A percentile compares a stretch with the other conserved stretches of the same genome.
phyloP scores from a whole-genome alignment of 2,329 filamentous ascomycete species.

The Fusarium sublunatum region DNA sequence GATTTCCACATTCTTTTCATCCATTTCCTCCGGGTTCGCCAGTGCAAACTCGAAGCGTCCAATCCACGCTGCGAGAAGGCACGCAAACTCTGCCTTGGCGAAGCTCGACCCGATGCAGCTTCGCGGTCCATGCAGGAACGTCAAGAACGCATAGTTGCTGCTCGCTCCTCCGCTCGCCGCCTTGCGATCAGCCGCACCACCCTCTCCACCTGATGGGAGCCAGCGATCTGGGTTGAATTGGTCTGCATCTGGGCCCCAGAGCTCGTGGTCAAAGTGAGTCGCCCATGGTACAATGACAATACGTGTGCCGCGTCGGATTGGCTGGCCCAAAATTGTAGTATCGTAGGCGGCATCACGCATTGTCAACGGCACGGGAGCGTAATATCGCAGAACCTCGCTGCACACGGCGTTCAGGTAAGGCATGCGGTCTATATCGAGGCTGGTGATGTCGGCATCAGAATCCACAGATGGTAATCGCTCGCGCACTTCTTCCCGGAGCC shows the following conservation, averaged over 20 bases:
- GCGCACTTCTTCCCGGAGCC: conserved; percentile 76
- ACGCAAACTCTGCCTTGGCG: conserved; percentile 86
- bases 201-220: conserved; percentile 62
- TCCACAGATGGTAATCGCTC: conserved; percentile 64
- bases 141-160: conserved; percentile 82
- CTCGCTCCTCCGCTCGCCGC: conserved; percentile 75
- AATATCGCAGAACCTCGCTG: conserved; percentile 80
- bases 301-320: conserved; percentile 76
- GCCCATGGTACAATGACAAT: conserved; percentile 74
- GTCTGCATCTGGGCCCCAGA: conserved; percentile 82
- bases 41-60: conserved; percentile 77
- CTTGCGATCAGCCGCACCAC: conserved; percentile 49
- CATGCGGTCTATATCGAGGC: conserved; percentile 73
- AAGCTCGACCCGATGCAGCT: conserved; percentile 88
- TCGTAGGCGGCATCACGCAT: conserved; percentile 72
- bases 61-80: conserved; percentile 79
- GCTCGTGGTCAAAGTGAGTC: conserved; percentile 72
- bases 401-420: conserved; percentile 84
- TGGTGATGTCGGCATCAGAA: conserved; percentile 51
- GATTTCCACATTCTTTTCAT: conserved; percentile 74
- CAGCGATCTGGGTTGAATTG: conserved; percentile 85
- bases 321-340: conserved; percentile 72
- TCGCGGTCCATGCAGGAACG: conserved; percentile 86
- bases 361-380: conserved; percentile 77
- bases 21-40: conserved; percentile 68